Percentiles rank a stretch among this genome's conserved stretches.
Conservation (phyloP, 768 basidiomycete species). For the Phanerochaete carnosa region DNA sequence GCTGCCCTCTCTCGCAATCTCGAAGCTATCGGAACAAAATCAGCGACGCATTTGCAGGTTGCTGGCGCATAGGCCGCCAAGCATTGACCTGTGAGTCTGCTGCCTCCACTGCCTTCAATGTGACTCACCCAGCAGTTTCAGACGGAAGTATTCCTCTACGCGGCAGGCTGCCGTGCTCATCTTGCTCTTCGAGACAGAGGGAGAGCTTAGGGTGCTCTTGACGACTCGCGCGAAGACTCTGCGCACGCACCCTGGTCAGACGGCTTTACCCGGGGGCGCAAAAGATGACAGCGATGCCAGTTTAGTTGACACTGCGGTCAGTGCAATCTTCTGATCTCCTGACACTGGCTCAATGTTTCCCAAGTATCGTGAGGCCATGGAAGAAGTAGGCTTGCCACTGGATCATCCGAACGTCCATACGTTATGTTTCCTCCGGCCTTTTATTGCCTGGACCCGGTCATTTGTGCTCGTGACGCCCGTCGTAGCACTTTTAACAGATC, state of each 20-base stretch:
- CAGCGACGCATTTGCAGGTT: conserved; percentile 39
- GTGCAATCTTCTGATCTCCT: conserved; percentile 22
- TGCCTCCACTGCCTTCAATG: neutral
- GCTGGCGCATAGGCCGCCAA: conserved; percentile 24
- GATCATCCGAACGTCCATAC: conserved; percentile 53
- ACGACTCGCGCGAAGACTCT: conserved; percentile 82
- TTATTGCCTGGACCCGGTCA: conserved; percentile 54
- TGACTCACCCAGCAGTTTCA: conserved; percentile 14
- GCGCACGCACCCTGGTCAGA: conserved; percentile 76
- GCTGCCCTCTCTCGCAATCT: neutral
- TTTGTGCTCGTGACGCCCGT: conserved; percentile 73
- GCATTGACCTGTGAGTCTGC: conserved; percentile 53
- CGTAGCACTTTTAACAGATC: conserved; percentile 62
- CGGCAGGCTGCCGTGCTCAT: conserved; percentile 78
- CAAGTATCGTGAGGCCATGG: conserved; percentile 79
- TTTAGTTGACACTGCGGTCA: conserved; percentile 71
- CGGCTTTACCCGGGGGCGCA: conserved; percentile 81
- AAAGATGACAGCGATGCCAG: conserved; percentile 62
- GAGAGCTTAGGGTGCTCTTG: conserved; percentile 70
- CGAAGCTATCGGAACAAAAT: conserved; percentile 12
- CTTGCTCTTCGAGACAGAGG: conserved; percentile 69
- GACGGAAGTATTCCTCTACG: conserved; percentile 30
- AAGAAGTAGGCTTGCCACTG: conserved; percentile 78
- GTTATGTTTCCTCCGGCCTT: conserved; percentile 63
- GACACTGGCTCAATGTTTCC: neutral